Percentiles rank a stretch among this genome's conserved stretches.
Evolutionary conservation across 306 rosid species (phyloP).

Genomic region (Prunus salicina): DNA sequence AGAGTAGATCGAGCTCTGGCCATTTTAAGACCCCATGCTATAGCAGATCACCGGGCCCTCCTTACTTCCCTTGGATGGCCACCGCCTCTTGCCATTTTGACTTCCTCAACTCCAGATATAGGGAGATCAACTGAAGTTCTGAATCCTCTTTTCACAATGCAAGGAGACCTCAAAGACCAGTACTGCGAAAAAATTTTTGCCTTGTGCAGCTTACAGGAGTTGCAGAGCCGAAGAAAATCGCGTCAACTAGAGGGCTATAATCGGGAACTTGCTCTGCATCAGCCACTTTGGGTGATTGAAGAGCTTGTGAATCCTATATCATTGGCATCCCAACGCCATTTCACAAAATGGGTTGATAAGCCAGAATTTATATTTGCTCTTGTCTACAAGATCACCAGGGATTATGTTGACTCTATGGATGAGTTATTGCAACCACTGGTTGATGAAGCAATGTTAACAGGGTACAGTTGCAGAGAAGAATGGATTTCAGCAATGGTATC

Average conservation of each 20-base stretch:
- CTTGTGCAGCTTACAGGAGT: constrained; percentile 77
- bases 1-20: constrained; percentile 94
- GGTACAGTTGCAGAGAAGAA: constrained; percentile 95
- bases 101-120: constrained; percentile 38
- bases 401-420: constrained; percentile 79
- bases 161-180: constrained; percentile 67
- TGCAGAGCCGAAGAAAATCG: constrained; percentile 77
- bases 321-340: constrained; percentile 79
- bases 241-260: constrained; percentile 75
- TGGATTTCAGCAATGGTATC: constrained; percentile 89
- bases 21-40: constrained; percentile 82
- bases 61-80: constrained; percentile 93
- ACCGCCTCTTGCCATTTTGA: constrained; percentile 64
- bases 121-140: constrained; percentile 40
- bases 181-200: constrained; percentile 77
- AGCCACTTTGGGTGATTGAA: constrained; percentile 96
- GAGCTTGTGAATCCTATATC: constrained; percentile 91
- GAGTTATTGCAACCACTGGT: constrained; percentile 90
- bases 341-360: constrained; percentile 80
- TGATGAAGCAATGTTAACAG: constrained; percentile 79
- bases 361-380: constrained; percentile 92
- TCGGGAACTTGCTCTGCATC: constrained; percentile 54
- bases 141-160: constrained; percentile 80
- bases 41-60: constrained; percentile 82
- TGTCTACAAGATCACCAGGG: constrained; percentile 75